Evolutionary conservation across 1,139 yeast species (phyloP).

Genomic region (Nadsonia starkeyi-henricii): DNA sequence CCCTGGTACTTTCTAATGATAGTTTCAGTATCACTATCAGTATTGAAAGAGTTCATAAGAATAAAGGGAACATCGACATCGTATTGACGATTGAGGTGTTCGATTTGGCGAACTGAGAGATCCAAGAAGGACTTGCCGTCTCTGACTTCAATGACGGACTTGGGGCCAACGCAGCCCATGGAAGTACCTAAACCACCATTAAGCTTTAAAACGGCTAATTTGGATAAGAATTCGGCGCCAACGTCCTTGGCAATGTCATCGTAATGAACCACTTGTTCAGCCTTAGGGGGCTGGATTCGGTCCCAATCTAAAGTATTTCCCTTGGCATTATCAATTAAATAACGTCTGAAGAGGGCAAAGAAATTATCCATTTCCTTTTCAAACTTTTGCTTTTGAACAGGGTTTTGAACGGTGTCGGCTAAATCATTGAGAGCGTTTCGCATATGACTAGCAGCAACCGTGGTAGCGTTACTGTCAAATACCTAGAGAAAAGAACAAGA

Average conservation of each 20-base stretch:
- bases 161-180: conserved; percentile 99
- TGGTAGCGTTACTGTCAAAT: conserved; percentile 88
- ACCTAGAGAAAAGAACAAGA: conserved; percentile 33
- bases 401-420: conserved; percentile 60
- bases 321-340: conserved; percentile 76
- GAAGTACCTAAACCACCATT: conserved; percentile 98
- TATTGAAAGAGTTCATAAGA: conserved; percentile 96
- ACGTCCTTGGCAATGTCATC: conserved; percentile 29
- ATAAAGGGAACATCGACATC: conserved; percentile 91
- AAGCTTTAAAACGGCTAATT: conserved; percentile 86
- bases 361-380: conserved; percentile 93
- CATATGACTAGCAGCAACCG: conserved; percentile 96
- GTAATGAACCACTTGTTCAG: conserved; percentile 82
- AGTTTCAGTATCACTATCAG: conserved; percentile 89
- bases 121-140: conserved; percentile 96
- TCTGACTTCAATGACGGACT: conserved; percentile 93
- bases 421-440: conserved; percentile 85
- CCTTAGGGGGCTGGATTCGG: conserved; percentile 76
- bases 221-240: conserved; percentile 44
- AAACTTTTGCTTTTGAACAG: conserved; percentile 44
- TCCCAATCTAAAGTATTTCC: conserved; percentile 89
- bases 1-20: conserved; percentile 94
- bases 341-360: conserved; percentile 86
- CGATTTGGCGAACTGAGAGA: conserved; percentile 90
- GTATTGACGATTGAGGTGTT: conserved; percentile 79